phyloP scores from a whole-genome alignment of 148 eudicot genomes.

The Amaranthus palmeri region DNA sequence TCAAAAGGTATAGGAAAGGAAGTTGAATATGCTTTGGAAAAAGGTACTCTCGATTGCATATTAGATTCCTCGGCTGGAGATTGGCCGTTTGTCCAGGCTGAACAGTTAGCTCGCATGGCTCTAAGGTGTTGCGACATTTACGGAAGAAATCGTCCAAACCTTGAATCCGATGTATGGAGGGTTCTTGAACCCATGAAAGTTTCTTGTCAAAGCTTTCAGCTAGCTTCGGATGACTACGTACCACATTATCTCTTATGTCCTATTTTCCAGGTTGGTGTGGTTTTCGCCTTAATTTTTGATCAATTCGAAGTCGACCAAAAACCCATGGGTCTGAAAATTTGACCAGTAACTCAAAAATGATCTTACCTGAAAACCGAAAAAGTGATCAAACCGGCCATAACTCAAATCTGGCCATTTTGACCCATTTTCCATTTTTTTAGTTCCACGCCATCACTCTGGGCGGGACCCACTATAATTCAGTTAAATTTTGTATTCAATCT shows the following conservation, averaged over 20 bases:
- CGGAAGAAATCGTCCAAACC: slow-evolving; percentile 54
- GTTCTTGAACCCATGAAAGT: slow-evolving; percentile 61
- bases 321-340: no score
- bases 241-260: slow-evolving; percentile 79
- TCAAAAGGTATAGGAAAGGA: slow-evolving; percentile 60
- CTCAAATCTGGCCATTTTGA: no score
- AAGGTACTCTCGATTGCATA: slow-evolving; percentile 45
- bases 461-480: no score
- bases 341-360: no score
- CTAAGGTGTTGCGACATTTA: slow-evolving; percentile 61
- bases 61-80: slow-evolving; percentile 88
- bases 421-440: no score
- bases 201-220: slow-evolving; percentile 44
- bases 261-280: slow-evolving; percentile 63
- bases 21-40: slow-evolving; percentile 57
- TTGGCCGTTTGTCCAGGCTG: slow-evolving; percentile 92
- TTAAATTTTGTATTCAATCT: no score
- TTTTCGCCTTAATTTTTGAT: not conserved
- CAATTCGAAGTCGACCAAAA: no score
- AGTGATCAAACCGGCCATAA: no score
- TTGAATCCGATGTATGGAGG: slow-evolving; percentile 65
- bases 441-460: no score
- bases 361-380: no score
- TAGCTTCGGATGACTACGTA: slow-evolving; percentile 33
- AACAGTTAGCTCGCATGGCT: slow-evolving; percentile 71